Base-by-base conservation (phyloP, 805 yeast genomes). In the Yarrowia sp. region DNA sequence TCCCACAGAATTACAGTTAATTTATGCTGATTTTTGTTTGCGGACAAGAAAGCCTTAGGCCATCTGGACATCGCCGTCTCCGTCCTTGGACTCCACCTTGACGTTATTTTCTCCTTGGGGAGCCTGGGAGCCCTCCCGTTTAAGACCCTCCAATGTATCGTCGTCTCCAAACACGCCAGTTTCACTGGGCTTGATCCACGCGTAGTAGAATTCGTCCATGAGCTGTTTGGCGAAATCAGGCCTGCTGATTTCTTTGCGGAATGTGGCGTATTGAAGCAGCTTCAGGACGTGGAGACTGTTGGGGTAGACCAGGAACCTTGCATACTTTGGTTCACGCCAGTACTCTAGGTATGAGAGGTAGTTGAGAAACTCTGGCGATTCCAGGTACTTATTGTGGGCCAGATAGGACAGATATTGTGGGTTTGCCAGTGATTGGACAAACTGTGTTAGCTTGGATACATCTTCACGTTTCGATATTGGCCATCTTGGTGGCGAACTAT, bases 361-460 rank as follows among this genome's bases (percentile, higher is more conserved):
- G 66, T 85, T 83, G 33, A 91, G 78, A 70, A 93, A 92, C 61
- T 82, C 82, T 30, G 82, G 85, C 70, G 89, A 87, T 70, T 88
- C 87, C 12, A 92, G 78, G 71, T 86, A 86, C 65, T 86, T 86
- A 69, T 86, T 89, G 75, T 92, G 97, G 2, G 97, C 97, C 26
- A 93, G 79, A 71, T 85, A 92, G 68, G 90, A 87, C 65, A 93
- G 81, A 72, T 92, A 93, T 74, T 88, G 96, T 49, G 93, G 85
- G 74, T 93, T 95, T 2, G 97, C 90, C 35, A 93, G 80, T 16
- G 96, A 87, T 76, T 93, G 98, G 3, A 93, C 96, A 76, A 93
- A 93, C 83, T 58, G 49, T n/a, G 63, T 58, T 58, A 58, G 51
- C 9, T 19, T 4, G 14, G 30, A n/a, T n/a, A n/a, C n/a, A n/a